These are phyloP conservation scores for Datisca glomerata DNA, from an alignment of 306 rosid species.

Conservation along the genomic window DNA sequence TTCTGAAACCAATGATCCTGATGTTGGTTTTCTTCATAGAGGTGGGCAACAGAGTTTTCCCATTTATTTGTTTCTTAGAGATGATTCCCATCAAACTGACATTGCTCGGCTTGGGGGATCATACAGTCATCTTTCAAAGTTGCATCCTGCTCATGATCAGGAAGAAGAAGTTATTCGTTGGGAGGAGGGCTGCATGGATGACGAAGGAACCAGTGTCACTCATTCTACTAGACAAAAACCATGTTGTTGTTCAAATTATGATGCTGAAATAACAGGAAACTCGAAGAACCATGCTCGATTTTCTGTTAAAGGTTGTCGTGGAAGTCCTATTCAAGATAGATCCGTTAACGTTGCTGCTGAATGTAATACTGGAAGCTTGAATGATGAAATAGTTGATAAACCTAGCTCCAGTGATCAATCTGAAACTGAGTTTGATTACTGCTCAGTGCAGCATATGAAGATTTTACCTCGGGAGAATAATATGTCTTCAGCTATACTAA, in stretches of 20 bases:
- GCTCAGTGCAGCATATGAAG: slow-evolving; percentile 36
- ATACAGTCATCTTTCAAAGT: slow-evolving; percentile 59
- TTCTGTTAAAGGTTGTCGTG: slow-evolving; percentile 54
- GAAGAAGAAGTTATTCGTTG: slow-evolving; percentile 64
- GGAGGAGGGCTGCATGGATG: slow-evolving; percentile 97
- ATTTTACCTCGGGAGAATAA: slow-evolving; percentile 58
- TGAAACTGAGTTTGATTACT: slow-evolving; percentile 62
- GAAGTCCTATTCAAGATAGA: slow-evolving; percentile 63
- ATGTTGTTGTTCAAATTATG: slow-evolving; percentile 83
- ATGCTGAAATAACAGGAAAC: slow-evolving; percentile 52
- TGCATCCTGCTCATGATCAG: slow-evolving; percentile 40
- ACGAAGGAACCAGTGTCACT: slow-evolving; percentile 62
- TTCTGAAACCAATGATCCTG: slow-evolving; percentile 34
- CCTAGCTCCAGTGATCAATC: slow-evolving; percentile 84
- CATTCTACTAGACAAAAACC: slow-evolving; percentile 80
- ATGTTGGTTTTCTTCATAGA: slow-evolving; percentile 91
- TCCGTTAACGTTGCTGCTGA: slow-evolving; percentile 74
- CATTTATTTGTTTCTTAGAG: slow-evolving; percentile 46
- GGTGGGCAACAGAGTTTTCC: slow-evolving; percentile 89
- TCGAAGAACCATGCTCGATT: slow-evolving; percentile 52
- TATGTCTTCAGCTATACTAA: slow-evolving; percentile 49
- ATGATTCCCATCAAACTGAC: slow-evolving; percentile 54
- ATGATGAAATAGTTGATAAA: slow-evolving; percentile 76
- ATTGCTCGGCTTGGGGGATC: slow-evolving; percentile 95
- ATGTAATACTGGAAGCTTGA: slow-evolving; percentile 72